A percentile compares a stretch with the other conserved stretches of the same genome.
These are phyloP conservation scores for Cardiosporidium cionae DNA, from an alignment of 169 alveolate species.

Conservation along the genomic window DNA sequence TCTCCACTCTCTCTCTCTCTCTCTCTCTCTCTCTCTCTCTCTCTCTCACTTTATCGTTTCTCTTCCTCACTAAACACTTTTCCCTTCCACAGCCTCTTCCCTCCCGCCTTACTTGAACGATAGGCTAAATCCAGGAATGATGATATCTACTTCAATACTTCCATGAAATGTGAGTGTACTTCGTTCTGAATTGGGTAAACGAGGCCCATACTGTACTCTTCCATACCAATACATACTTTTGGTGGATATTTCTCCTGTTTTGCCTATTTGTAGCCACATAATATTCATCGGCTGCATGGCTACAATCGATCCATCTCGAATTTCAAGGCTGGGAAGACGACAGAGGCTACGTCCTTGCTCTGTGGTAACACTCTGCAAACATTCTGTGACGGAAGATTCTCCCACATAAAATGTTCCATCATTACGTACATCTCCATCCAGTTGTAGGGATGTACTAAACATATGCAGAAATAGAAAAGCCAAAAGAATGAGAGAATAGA, in stretches of 20 bases:
- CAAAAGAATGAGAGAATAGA: neutral
- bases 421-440: slow-evolving; percentile 9
- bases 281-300: slow-evolving; percentile 6
- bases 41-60: no score
- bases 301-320: slow-evolving; percentile 1
- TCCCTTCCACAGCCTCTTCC: no score
- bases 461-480: neutral
- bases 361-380: neutral
- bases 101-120: slow-evolving; percentile 18
- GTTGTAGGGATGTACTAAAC: neutral
- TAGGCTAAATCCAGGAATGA: slow-evolving; percentile 14
- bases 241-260: neutral
- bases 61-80: no score
- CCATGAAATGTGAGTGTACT: slow-evolving; percentile 18
- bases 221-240: slow-evolving; percentile 6
- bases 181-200: neutral
- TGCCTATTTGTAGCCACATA: slow-evolving; percentile 12
- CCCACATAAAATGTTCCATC: slow-evolving; percentile 14
- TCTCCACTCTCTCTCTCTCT: no score
- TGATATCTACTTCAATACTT: neutral
- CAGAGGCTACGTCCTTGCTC: neutral
- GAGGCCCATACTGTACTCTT: slow-evolving; percentile 1
- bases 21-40: no score
- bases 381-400: neutral
- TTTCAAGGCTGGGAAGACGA: slow-evolving; percentile 1